Evolutionary conservation across 2,329 filamentous ascomycete genomes (phyloP).

Genomic region (Bipolaris sorokiniana): DNA sequence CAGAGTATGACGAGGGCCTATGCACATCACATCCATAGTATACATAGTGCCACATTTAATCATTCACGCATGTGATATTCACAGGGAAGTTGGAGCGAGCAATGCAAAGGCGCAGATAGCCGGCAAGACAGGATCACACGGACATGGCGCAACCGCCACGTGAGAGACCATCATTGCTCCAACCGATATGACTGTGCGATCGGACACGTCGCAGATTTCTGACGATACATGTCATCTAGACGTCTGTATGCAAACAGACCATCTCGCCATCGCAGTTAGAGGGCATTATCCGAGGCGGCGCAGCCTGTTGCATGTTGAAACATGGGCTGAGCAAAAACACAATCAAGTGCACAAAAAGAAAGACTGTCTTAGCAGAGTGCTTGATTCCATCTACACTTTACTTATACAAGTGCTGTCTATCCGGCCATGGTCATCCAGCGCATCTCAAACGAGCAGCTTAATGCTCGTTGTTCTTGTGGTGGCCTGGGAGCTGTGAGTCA

Average conservation of each 20-base stretch:
- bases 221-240: background rate
- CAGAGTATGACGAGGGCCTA: background rate
- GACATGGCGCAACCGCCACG: constrained; percentile 10
- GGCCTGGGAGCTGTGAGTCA: constrained; percentile 65
- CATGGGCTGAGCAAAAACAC: background rate
- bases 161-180: background rate
- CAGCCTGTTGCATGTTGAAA: constrained; percentile 3
- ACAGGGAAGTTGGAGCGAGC: background rate
- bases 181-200: background rate
- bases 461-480: constrained; percentile 99
- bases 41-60: background rate
- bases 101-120: background rate
- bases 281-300: background rate
- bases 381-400: constrained; percentile 49
- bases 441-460: constrained; percentile 56
- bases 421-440: constrained; percentile 14
- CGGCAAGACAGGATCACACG: background rate
- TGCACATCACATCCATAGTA: constrained; percentile 7
- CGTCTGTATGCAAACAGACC: background rate
- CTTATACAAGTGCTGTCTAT: constrained; percentile 44
- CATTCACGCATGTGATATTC: constrained; percentile 1
- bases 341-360: background rate
- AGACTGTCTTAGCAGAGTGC: constrained; percentile 30
- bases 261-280: background rate
- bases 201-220: background rate